Base-by-base conservation (phyloP, 495 filamentous ascomycete genomes). In the Penicillium chermesinum region DNA sequence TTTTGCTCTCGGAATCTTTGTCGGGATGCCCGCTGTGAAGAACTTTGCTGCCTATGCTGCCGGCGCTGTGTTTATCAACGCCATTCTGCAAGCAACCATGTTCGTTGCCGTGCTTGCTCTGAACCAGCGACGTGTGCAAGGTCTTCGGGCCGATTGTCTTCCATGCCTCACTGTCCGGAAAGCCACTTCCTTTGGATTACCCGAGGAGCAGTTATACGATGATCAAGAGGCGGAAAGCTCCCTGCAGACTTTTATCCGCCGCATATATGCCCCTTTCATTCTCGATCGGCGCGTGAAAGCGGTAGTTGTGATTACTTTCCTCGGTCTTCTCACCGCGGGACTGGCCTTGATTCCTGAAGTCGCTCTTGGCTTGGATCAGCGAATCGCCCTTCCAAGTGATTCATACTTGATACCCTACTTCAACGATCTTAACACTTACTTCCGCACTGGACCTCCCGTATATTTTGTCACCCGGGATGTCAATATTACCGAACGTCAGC, bases 1-100 rank as follows among this genome's bases (percentile, higher is more conserved):
- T 12, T 98, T 98, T 59, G 82, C 87, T 1, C 68, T 98, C 19
- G 93, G 93, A n/a, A 84, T 86, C 17, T 88, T 91, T 47, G 93
- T 96, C 14, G 89, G 89, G 36, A 98, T 98, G 93, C 93, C 93
- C 10, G 93, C 93, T 1, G 93, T 98, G 30, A 80, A 88, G 44
- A 98, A 98, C 61, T 98, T 98, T 65, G 93, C 93, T 9, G 82
- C 90, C 22, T 98, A 98, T 65, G 93, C 93, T 1, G 90, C 93
- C 13, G 93, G 93, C 27, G 93, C 93, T 5, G 94, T 98, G 9
- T 85, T 96, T 55, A 91, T 98, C 74, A 98, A 98, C 58, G 93
- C 94, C 5, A 58, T 97, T 22, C 69, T 98, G 16, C 93, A 98
- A 62, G 82, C 96, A 44, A 98, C 93, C 7, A 91, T 96, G 83